Evolutionary conservation across 2,329 filamentous ascomycete genomes (phyloP).

Genomic region (Teratosphaeria destructans): DNA sequence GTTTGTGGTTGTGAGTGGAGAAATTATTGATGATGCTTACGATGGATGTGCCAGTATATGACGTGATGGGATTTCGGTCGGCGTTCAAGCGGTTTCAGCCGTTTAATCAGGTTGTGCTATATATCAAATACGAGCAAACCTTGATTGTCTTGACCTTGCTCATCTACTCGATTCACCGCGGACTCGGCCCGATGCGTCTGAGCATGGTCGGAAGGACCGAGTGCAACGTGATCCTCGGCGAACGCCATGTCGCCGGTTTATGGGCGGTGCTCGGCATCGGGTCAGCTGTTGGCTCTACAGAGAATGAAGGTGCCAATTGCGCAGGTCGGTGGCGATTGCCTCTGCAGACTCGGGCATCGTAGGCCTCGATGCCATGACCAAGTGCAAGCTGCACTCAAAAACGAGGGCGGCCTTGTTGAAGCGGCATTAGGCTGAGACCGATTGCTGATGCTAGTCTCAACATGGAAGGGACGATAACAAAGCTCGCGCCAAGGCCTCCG

Average conservation of each 20-base stretch:
- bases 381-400: background rate
- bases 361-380: background rate
- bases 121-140: too few relatives aligned
- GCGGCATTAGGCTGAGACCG: background rate
- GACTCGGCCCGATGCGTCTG: background rate
- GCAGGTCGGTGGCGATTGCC: too few relatives aligned
- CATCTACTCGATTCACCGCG: background rate
- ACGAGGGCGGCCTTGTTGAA: background rate
- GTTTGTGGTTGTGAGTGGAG: constrained; percentile 40
- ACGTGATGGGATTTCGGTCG: background rate
- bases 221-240: background rate
- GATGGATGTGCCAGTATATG: background rate
- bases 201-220: background rate
- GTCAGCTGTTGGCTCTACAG: too few relatives aligned
- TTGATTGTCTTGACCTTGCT: background rate
- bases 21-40: constrained; percentile 22
- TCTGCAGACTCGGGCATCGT: too few relatives aligned
- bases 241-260: background rate
- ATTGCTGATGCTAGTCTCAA: background rate
- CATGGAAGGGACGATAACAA: background rate
- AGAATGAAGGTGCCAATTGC: too few relatives aligned
- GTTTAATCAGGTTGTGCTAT: background rate
- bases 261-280: too few relatives aligned
- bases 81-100: background rate
- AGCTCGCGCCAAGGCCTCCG: too few relatives aligned